Conservation (phyloP, 2,329 filamentous ascomycete species). For the Hypoxylon sp. region DNA sequence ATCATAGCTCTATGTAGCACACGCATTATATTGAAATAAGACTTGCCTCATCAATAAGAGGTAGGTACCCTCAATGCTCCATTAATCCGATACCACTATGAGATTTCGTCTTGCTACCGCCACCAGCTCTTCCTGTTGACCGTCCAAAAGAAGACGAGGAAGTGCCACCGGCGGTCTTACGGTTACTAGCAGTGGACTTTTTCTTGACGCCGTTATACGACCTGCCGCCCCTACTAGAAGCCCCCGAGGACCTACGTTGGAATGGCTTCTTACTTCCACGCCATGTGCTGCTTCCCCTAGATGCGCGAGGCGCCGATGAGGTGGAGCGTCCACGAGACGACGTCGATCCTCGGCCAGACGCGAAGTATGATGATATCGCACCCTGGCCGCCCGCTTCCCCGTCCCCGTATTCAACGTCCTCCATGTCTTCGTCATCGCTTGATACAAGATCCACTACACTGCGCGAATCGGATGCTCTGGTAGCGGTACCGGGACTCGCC, state of each 20-base stretch:
- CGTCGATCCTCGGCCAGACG: conserved; percentile 35
- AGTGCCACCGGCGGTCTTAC: conserved; percentile 28
- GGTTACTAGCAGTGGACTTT: conserved; percentile 32
- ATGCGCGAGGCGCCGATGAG: conserved; percentile 42
- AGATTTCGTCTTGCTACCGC: conserved; percentile 34
- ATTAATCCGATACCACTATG: conserved; percentile 52
- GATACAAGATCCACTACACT: conserved; percentile 70
- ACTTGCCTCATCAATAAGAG: conserved; percentile 17
- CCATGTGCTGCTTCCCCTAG: conserved; percentile 39
- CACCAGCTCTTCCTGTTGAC: conserved; percentile 5
- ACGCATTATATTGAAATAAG: conserved; percentile 1
- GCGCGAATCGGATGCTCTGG: conserved; percentile 47
- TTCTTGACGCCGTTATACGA: conserved; percentile 45
- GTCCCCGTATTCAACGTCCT: conserved; percentile 39
- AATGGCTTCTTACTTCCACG: conserved; percentile 48
- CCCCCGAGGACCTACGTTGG: conserved; percentile 39
- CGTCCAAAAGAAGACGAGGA: conserved; percentile 22
- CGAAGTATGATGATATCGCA: conserved; percentile 66
- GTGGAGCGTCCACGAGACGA: conserved; percentile 45
- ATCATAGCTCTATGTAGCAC: background rate
- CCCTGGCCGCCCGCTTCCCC: conserved; percentile 48
- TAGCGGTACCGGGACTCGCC: conserved; percentile 29
- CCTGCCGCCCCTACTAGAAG: conserved; percentile 35
- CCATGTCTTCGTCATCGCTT: conserved; percentile 54
- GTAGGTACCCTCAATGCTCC: conserved; percentile 52